Evolutionary conservation across 768 basidiomycete species (phyloP), one percentile per base, ranked within the genome.

Genomic region (Rhizopogon rudus): DNA sequence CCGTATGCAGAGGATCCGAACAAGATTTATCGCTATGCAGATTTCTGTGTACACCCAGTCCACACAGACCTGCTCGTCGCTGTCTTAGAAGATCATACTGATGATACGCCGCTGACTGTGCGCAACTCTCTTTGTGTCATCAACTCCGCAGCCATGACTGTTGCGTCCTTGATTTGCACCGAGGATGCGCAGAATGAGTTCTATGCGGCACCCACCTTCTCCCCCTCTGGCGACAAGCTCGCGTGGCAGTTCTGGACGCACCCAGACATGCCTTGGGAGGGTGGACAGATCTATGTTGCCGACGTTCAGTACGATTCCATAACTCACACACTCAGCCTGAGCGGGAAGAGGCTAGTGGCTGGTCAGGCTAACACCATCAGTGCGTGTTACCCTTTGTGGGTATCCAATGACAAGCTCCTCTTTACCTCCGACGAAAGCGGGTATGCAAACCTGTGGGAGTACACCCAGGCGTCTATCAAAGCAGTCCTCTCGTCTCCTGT

Each of bases 211-310:
- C 82, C 87, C 0, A 69, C 67, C 28, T 84, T 87, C 71, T 82
- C 81, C 31, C 78, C 82, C 0, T 78, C 84, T 57, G 88, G 86
- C 1, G 71, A 66, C 37, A 74, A 72, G 51, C 60, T 90, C 16
- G 78, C 76, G 1, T 91, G 83, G 83, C 72, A 81, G 41, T 76
- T 84, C 57, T 88, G 87, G 88, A 76, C 67, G 57, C 86, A 86
- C 50, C 84, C 85, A 0, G 77, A 84, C 57, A 84, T 86, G 84
- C 81, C 88, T 13, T 91, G 87, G 86, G 81, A 87, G 61, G 84
- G 83, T 3, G 72, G 77, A 1, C 70, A 80, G 60, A 73, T 89
- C 55, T 73, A 77, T 63, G 61, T 84, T 35, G 86, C 79, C 0
- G 71, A 79, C n/a, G 71, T 85, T 35, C 41, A 54, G 4, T 48